A percentile compares a stretch with the other conserved stretches of the same genome.
These are phyloP conservation scores for Priceomyces haplophilus DNA, from an alignment of 805 yeast species.

Conservation along the genomic window DNA sequence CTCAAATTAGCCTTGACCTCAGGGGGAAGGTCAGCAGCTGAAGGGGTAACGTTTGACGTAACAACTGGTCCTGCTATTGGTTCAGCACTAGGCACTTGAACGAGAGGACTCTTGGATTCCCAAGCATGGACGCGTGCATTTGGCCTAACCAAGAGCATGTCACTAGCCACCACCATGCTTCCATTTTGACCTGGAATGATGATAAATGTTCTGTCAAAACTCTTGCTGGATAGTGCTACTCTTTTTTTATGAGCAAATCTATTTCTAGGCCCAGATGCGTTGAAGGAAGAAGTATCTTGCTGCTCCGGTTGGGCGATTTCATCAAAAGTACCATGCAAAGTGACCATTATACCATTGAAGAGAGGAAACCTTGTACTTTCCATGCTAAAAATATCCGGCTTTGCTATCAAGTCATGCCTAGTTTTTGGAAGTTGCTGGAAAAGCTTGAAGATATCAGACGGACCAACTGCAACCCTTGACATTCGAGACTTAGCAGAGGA, in stretches of 20 bases:
- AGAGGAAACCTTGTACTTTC: slow-evolving; percentile 73
- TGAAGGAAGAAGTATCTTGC: slow-evolving; percentile 16
- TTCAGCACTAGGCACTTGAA: slow-evolving; percentile 10
- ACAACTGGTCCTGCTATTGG: slow-evolving; percentile 11
- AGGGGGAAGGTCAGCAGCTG: slow-evolving; percentile 45
- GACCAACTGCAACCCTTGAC: slow-evolving; percentile 65
- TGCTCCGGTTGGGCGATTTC: slow-evolving; percentile 61
- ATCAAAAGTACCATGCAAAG: slow-evolving; percentile 80
- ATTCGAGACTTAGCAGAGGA: slow-evolving; percentile 52
- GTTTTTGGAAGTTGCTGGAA: slow-evolving; percentile 76
- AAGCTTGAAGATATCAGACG: slow-evolving; percentile 54
- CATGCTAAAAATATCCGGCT: slow-evolving; percentile 67
- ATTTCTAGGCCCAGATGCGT: slow-evolving; percentile 13
- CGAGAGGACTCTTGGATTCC: slow-evolving; percentile 24
- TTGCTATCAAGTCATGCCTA: slow-evolving; percentile 61
- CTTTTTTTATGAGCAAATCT: slow-evolving; percentile 23
- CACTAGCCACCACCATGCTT: slow-evolving; percentile 81
- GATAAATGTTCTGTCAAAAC: slow-evolving; percentile 85
- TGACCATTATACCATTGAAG: slow-evolving; percentile 72
- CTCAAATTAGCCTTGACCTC: slow-evolving; percentile 51
- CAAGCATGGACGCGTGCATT: slow-evolving; percentile 57
- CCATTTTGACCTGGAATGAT: slow-evolving; percentile 69
- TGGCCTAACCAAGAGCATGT: slow-evolving; percentile 67
- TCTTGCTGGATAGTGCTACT: slow-evolving; percentile 51
- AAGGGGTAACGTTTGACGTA: slow-evolving; percentile 15